Conservation (phyloP, 2,329 filamentous ascomycete genomes). For the Celoporthe dispersa region DNA sequence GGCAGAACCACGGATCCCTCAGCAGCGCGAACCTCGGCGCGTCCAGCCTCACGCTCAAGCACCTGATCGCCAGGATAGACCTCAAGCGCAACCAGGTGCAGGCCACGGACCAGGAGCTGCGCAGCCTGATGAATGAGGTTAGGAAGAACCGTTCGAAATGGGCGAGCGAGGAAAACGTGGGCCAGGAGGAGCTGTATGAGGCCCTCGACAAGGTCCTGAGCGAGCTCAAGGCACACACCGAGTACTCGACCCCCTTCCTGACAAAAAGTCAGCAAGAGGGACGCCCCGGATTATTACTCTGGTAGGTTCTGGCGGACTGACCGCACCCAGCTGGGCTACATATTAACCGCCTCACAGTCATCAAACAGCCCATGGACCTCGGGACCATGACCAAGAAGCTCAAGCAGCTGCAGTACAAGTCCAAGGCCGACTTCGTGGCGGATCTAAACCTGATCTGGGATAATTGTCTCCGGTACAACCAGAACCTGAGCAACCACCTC, state of each 20-base stretch:
- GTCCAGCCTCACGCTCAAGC: constrained; percentile 93
- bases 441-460: constrained; percentile 96
- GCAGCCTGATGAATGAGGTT: constrained; percentile 94
- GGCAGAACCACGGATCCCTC: constrained; percentile 80
- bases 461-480: constrained; percentile 95
- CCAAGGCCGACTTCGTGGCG: constrained; percentile 91
- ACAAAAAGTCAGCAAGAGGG: constrained; percentile 94
- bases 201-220: constrained; percentile 95
- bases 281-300: constrained; percentile 93
- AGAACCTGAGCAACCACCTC: constrained; percentile 82
- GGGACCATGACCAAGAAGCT: constrained; percentile 99
- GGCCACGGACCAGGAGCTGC: constrained; percentile 89
- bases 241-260: constrained; percentile 95
- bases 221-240: constrained; percentile 94
- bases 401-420: constrained; percentile 77
- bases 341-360: constrained; percentile 61
- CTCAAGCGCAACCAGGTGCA: constrained; percentile 87
- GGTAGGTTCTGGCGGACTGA: constrained; percentile 61
- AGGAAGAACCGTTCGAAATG: constrained; percentile 98
- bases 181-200: constrained; percentile 97
- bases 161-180: constrained; percentile 96
- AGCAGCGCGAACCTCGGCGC: constrained; percentile 94
- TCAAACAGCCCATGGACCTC: constrained; percentile 97
- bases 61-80: constrained; percentile 94
- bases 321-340: not conserved